Evolutionary conservation across 2,329 filamentous ascomycete species (phyloP).

Genomic region (Fusarium subtropicale): DNA sequence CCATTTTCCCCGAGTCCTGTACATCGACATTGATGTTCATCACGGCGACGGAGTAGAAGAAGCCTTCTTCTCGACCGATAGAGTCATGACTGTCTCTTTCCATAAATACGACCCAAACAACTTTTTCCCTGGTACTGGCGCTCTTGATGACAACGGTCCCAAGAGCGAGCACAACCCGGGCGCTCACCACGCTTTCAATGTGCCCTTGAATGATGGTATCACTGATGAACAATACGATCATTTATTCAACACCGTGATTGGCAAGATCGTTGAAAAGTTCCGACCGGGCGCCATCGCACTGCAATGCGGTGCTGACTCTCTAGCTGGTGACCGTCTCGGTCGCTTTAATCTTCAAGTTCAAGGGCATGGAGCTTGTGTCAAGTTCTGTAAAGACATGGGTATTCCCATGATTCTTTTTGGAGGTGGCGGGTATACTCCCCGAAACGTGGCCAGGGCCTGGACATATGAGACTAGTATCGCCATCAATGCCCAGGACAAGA

Average conservation of each 20-base stretch:
- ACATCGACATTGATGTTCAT: conserved; percentile 94
- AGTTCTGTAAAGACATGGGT: conserved; percentile 83
- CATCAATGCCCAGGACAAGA: conserved; percentile 76
- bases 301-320: conserved; percentile 94
- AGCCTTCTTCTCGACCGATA: conserved; percentile 88
- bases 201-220: conserved; percentile 90
- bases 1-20: conserved; percentile 85
- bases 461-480: conserved; percentile 95
- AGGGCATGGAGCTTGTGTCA: conserved; percentile 91
- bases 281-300: conserved; percentile 91
- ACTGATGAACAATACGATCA: conserved; percentile 88
- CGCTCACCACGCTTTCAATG: conserved; percentile 89
- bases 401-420: conserved; percentile 91
- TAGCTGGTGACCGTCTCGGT: conserved; percentile 92
- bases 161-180: conserved; percentile 85
- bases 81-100: conserved; percentile 93
- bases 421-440: conserved; percentile 94
- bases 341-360: conserved; percentile 97
- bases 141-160: conserved; percentile 85
- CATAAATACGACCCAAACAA: conserved; percentile 90
- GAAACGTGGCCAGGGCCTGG: conserved; percentile 97
- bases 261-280: conserved; percentile 82
- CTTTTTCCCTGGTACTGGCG: conserved; percentile 95
- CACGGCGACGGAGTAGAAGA: conserved; percentile 93
- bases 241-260: conserved; percentile 86